phyloP scores from a whole-genome alignment of 176 grass and related monocot genomes.

The Pontederia crassipes region DNA sequence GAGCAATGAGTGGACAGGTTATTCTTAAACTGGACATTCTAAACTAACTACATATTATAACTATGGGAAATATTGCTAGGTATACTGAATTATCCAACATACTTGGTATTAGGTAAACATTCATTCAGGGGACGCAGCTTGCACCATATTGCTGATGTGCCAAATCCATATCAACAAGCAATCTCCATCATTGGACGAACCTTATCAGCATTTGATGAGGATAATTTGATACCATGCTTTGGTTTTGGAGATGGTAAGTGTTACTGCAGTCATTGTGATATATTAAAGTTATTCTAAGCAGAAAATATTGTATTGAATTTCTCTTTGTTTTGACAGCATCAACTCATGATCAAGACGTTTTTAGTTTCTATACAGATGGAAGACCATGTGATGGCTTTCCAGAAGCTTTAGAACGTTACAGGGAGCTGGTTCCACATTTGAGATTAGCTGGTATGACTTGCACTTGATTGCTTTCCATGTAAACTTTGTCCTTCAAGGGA shows the following conservation, averaged over 20 bases:
- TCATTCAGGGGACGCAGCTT: conserved; percentile 9
- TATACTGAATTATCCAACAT: background rate
- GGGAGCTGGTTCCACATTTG: conserved; percentile 10
- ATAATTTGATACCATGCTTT: conserved; percentile 17
- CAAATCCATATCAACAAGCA: conserved; percentile 16
- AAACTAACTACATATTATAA: background rate
- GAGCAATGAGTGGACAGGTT: conserved; percentile 16
- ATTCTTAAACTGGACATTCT: background rate
- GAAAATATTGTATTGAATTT: background rate
- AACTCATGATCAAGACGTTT: conserved; percentile 9
- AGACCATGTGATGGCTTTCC: conserved; percentile 16
- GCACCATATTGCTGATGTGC: conserved; percentile 6
- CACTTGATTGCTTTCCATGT: no score
- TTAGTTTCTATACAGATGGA: conserved; percentile 5
- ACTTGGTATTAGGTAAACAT: conserved; percentile 9
- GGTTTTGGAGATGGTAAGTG: conserved; percentile 13
- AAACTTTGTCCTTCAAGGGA: background rate
- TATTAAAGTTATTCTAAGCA: background rate
- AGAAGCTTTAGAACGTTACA: conserved; percentile 9
- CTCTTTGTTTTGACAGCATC: conserved; percentile 12
- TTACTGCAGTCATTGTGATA: background rate
- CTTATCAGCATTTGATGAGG: conserved; percentile 14
- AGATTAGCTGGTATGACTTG: conserved; percentile 6
- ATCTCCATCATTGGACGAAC: conserved; percentile 16
- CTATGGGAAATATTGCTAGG: background rate